Conservation (phyloP, 495 filamentous ascomycete genomes). For the Friedmanniomyces simplex region DNA sequence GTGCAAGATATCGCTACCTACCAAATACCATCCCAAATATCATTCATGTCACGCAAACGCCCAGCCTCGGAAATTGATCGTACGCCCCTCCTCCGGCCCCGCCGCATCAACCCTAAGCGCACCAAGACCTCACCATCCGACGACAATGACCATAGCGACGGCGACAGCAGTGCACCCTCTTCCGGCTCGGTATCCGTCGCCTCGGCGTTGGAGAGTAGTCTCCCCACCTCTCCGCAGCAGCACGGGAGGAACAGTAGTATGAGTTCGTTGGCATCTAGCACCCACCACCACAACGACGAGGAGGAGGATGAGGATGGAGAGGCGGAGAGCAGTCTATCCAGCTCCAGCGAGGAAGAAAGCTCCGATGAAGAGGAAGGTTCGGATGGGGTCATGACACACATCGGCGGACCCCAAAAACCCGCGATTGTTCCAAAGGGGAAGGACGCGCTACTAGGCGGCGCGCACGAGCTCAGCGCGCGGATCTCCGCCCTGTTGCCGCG, state of each 20-base stretch:
- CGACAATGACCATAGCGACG: conserved; percentile 3
- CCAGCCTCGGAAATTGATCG: not conserved
- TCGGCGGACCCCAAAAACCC: conserved; percentile 13
- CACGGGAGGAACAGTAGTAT: conserved; percentile 3
- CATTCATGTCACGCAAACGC: conserved; percentile 1
- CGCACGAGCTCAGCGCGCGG: conserved; percentile 9
- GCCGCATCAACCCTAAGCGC: conserved; percentile 3
- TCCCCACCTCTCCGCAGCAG: not conserved
- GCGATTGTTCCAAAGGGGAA: not conserved
- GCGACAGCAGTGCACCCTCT: conserved; percentile 13
- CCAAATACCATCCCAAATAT: too few relatives aligned
- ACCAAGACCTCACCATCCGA: not conserved
- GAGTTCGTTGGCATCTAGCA: conserved; percentile 5
- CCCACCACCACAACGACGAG: not conserved
- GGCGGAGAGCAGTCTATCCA: conserved; percentile 11
- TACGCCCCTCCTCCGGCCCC: not conserved
- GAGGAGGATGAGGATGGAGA: not conserved
- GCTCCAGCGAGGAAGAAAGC: not conserved
- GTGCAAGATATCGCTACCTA: not conserved
- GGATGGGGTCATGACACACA: not conserved
- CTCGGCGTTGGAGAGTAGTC: conserved; percentile 14
- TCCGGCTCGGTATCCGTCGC: conserved; percentile 15
- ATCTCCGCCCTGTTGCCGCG: conserved; percentile 10
- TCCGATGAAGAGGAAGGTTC: conserved; percentile 1
- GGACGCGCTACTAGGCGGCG: not conserved